Conservation (phyloP, 169 alveolate species). For the Perkinsus chesapeaki region DNA sequence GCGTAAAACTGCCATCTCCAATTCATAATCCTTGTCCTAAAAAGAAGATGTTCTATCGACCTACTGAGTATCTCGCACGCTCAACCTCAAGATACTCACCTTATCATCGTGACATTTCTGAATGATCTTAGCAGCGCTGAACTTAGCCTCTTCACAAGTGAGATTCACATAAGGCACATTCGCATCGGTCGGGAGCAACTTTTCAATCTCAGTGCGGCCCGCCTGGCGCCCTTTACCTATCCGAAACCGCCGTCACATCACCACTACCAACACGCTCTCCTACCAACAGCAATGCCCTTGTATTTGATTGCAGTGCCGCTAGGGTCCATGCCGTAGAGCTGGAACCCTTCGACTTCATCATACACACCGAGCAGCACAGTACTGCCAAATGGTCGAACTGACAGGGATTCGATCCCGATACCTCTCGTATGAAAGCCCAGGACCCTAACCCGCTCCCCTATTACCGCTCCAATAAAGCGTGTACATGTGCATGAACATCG, state of each 20-base stretch:
- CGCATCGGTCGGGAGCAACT: slow-evolving; percentile 17
- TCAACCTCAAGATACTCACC: background rate
- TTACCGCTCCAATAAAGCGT: slow-evolving; percentile 56
- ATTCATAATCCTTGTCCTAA: slow-evolving; percentile 25
- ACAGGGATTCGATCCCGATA: background rate
- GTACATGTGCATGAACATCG: slow-evolving; percentile 65
- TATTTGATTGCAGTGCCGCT: slow-evolving; percentile 70
- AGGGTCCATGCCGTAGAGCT: slow-evolving; percentile 70
- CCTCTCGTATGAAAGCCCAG: background rate
- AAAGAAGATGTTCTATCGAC: background rate
- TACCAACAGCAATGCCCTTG: slow-evolving; percentile 59
- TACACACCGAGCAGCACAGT: slow-evolving; percentile 61
- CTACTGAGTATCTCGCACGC: background rate
- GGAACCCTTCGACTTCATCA: slow-evolving; percentile 54
- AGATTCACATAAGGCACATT: slow-evolving; percentile 3
- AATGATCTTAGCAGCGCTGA: slow-evolving; percentile 27
- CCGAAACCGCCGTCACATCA: too few species aligned
- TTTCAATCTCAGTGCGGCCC: slow-evolving; percentile 78
- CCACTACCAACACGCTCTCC: background rate
- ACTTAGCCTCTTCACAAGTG: slow-evolving; percentile 36
- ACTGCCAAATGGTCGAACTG: slow-evolving; percentile 79
- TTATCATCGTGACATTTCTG: slow-evolving; percentile 35
- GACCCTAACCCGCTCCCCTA: background rate
- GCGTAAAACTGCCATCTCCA: slow-evolving; percentile 30
- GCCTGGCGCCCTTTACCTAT: slow-evolving; percentile 76